A percentile compares a stretch with the other conserved stretches of the same genome.
Conservation (phyloP, 139 green algal genomes). For the Chlorella vulgaris region DNA sequence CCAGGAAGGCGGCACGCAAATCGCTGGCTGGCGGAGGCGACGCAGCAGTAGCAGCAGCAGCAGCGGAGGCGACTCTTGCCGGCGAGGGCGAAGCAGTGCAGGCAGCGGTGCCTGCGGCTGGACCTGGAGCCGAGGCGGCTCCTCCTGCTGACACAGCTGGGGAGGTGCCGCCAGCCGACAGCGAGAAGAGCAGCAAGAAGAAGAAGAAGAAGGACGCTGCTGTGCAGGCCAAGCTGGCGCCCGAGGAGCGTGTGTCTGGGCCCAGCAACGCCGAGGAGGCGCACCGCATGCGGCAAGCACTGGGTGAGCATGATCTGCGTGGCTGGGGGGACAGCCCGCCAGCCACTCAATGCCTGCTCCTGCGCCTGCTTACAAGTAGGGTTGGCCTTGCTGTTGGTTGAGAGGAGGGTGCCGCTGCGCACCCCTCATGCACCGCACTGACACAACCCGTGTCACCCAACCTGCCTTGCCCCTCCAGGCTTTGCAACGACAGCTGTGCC, state of each 20-base stretch:
- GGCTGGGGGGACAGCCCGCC: not conserved
- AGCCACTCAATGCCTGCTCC: not conserved
- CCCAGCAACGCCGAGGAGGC: constrained; percentile 78
- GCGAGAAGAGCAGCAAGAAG: constrained; percentile 39
- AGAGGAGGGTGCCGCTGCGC: too few species aligned
- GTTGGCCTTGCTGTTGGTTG: too few species aligned
- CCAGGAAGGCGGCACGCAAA: not conserved
- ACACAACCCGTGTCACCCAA: too few species aligned
- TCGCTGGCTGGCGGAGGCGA: not conserved
- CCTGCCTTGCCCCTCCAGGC: not conserved
- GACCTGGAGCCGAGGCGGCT: not conserved
- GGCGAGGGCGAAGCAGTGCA: not conserved
- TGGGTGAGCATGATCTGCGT: constrained; percentile 44
- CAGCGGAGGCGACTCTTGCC: not conserved
- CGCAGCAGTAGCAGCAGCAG: not conserved
- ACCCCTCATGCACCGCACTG: not conserved
- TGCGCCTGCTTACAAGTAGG: too few species aligned
- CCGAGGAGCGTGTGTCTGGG: constrained; percentile 54
- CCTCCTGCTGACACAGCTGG: not conserved
- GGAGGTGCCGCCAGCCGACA: not conserved
- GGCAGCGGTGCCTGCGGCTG: not conserved
- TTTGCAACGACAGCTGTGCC: not conserved
- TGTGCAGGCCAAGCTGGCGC: constrained; percentile 18
- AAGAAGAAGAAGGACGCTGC: constrained; percentile 36
- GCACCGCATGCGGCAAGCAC: constrained; percentile 53